Evolutionary conservation across 495 filamentous ascomycete species (phyloP).

Genomic region (Neurospora africana): DNA sequence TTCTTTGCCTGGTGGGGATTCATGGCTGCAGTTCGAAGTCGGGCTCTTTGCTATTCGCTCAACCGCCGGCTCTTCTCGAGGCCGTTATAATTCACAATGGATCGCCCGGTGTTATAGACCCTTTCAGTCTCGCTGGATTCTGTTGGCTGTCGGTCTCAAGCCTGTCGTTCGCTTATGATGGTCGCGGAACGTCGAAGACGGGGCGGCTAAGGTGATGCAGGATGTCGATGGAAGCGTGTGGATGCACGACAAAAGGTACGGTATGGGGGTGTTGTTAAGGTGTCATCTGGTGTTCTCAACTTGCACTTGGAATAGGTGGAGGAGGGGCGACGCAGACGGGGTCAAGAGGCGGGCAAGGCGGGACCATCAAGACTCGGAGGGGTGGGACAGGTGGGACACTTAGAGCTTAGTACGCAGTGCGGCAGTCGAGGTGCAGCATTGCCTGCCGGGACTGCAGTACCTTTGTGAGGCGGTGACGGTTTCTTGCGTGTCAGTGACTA

Average conservation of each 20-base stretch:
- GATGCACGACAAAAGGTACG: neutral
- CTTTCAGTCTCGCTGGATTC: neutral
- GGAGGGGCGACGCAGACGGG: neutral
- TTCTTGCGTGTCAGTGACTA: neutral
- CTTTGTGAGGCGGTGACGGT: neutral
- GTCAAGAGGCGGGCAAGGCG: neutral
- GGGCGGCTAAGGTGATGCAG: neutral
- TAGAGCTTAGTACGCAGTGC: neutral
- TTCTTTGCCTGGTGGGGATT: constrained; percentile 97
- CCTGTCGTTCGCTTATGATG: neutral
- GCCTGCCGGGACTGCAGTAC: neutral
- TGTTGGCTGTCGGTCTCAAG: neutral
- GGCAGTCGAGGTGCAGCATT: neutral
- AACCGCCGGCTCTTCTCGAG: neutral
- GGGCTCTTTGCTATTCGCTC: neutral
- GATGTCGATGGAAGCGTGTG: neutral
- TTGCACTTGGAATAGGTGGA: neutral
- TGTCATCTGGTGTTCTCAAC: neutral
- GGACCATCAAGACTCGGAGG: neutral
- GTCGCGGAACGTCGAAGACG: neutral
- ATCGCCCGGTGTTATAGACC: neutral
- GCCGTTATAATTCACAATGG: neutral
- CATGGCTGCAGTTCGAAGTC: constrained; percentile 43
- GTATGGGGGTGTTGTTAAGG: neutral
- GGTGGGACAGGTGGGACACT: neutral